Evolutionary conservation across 1,284 basidiomycete genomes (phyloP).

Genomic region (Megacollybia platyphylla): DNA sequence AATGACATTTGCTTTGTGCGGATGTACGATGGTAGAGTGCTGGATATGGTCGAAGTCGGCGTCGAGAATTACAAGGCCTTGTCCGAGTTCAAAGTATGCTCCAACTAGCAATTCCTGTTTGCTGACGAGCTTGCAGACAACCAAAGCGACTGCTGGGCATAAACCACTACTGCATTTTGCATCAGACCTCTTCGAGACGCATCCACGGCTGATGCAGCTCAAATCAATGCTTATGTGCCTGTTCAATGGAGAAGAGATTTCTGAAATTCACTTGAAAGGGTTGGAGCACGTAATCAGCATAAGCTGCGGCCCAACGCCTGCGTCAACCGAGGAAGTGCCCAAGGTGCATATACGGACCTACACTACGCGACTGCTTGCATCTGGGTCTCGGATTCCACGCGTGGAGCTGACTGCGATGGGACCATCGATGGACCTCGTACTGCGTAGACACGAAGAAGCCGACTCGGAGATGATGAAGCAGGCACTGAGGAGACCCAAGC

Average conservation of each 20-base stretch:
- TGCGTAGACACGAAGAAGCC: conserved; percentile 67
- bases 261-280: conserved; percentile 75
- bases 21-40: conserved; percentile 77
- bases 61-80: conserved; percentile 75
- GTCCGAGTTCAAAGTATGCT: conserved; percentile 70
- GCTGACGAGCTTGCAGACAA: conserved; percentile 35
- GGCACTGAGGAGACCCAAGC: conserved; percentile 77
- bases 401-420: conserved; percentile 86
- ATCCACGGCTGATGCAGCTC: conserved; percentile 83
- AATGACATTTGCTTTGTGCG: conserved; percentile 80
- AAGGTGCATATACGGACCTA: conserved; percentile 86
- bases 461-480: conserved; percentile 72
- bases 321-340: conserved; percentile 48
- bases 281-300: conserved; percentile 90
- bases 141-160: conserved; percentile 85
- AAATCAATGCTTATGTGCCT: conserved; percentile 89
- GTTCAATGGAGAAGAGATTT: conserved; percentile 79
- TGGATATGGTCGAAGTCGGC: conserved; percentile 94
- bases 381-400: conserved; percentile 69
- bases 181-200: conserved; percentile 85
- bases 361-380: conserved; percentile 63
- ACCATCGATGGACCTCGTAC: conserved; percentile 75
- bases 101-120: background rate
- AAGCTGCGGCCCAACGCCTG: conserved; percentile 59
- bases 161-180: conserved; percentile 94